Evolutionary conservation across 371 early-diverging fungal species (phyloP).

Genomic region (Batkoa obscura): DNA sequence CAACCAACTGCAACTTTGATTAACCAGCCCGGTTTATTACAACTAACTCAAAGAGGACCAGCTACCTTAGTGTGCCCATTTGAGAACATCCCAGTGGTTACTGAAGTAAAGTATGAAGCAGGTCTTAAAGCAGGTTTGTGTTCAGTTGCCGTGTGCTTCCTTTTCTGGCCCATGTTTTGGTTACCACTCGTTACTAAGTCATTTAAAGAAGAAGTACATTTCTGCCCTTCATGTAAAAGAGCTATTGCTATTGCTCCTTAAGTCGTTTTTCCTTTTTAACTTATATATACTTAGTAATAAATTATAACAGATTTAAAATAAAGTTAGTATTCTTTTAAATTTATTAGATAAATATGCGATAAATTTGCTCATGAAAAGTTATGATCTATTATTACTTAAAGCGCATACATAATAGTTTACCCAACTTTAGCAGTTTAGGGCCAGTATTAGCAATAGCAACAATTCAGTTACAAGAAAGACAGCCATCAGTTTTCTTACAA

Average conservation of each 20-base stretch:
- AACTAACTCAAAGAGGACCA: neutral
- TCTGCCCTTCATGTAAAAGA: neutral
- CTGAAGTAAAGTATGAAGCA: neutral
- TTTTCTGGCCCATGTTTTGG: slow-evolving; percentile 5
- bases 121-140: slow-evolving; percentile 4
- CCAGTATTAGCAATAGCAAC: too few relatives aligned
- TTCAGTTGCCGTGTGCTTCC: neutral
- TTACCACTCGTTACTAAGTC: neutral
- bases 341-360: too few relatives aligned
- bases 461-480: too few relatives aligned
- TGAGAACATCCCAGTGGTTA: neutral
- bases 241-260: neutral
- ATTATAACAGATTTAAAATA: too few relatives aligned
- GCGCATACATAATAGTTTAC: too few relatives aligned
- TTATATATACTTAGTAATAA: too few relatives aligned
- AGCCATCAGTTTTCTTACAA: too few relatives aligned
- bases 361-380: too few relatives aligned
- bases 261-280: too few relatives aligned
- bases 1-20: neutral
- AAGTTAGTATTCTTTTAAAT: too few relatives aligned
- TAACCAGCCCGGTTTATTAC: neutral
- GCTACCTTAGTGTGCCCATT: neutral
- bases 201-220: neutral
- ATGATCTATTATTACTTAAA: too few relatives aligned
- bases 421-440: too few relatives aligned